These are phyloP conservation scores for Paracorniculantispora psalliotae DNA, from an alignment of 2,329 filamentous ascomycete species.

Conservation along the genomic window DNA sequence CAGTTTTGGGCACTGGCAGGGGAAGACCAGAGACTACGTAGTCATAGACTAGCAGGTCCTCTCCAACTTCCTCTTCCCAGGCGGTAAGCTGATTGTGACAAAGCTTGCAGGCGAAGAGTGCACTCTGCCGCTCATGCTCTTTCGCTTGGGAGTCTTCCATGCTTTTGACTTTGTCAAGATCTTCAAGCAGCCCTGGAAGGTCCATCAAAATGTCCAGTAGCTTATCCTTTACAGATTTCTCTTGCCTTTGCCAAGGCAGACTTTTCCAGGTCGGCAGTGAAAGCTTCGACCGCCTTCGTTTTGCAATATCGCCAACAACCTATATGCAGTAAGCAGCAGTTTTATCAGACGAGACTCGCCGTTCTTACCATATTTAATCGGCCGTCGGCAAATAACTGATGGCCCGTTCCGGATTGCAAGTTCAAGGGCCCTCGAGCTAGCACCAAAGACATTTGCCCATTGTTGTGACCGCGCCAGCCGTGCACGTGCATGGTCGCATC, in stretches of 20 bases:
- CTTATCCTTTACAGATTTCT: conserved; percentile 6
- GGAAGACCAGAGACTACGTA: neutral
- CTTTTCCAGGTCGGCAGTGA: neutral
- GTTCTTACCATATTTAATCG: conserved; percentile 8
- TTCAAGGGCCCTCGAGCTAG: neutral
- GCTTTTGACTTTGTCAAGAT: neutral
- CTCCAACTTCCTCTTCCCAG: conserved; percentile 6
- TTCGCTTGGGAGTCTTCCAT: neutral
- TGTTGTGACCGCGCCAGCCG: conserved; percentile 7
- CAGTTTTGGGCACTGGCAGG: neutral
- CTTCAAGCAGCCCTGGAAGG: neutral
- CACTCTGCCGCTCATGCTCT: neutral
- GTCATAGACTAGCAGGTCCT: neutral
- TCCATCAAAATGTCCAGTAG: conserved; percentile 8
- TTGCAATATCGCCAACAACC: conserved; percentile 6
- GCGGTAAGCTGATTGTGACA: neutral
- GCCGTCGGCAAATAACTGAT: conserved; percentile 11
- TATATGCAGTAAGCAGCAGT: neutral
- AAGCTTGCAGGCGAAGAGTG: neutral
- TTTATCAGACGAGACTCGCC: no score
- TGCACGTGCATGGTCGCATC: neutral
- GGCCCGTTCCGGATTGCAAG: neutral
- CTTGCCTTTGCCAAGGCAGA: neutral
- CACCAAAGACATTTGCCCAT: conserved; percentile 1
- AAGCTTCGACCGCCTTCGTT: neutral